A percentile compares a stretch with the other conserved stretches of the same genome.
Evolutionary conservation across 2,329 filamentous ascomycete genomes (phyloP).

Genomic region (Neoscytalidium dimidiatum): DNA sequence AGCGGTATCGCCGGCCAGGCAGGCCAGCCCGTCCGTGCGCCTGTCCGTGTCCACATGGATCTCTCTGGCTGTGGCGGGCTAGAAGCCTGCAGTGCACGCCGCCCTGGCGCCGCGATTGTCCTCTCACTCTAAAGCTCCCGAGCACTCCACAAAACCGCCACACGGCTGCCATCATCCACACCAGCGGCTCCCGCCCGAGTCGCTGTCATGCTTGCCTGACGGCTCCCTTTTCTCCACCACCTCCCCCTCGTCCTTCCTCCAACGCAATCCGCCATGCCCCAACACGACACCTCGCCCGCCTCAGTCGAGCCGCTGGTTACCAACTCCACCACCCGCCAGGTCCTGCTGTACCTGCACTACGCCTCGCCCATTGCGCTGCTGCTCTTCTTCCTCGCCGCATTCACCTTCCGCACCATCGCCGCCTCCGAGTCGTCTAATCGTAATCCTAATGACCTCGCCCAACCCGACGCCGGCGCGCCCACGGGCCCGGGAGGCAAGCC

Average conservation of each 20-base stretch:
- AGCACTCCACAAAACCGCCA: constrained; percentile 16
- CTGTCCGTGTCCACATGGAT: constrained; percentile 4
- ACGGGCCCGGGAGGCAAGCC: constrained; percentile 86
- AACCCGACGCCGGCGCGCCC: constrained; percentile 43
- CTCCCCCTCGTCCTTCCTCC: constrained; percentile 9
- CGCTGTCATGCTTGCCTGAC: constrained; percentile 19
- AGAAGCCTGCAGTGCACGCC: constrained; percentile 7
- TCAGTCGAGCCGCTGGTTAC: constrained; percentile 10
- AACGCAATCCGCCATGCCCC: constrained; percentile 22
- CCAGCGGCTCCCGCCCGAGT: constrained; percentile 12
- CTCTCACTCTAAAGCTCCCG: constrained; percentile 18
- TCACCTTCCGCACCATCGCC: constrained; percentile 62
- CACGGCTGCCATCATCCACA: constrained; percentile 7
- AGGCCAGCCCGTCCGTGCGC: not conserved
- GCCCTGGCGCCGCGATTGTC: constrained; percentile 14
- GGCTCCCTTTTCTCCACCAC: constrained; percentile 18
- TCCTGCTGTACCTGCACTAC: constrained; percentile 49
- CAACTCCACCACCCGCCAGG: constrained; percentile 27
- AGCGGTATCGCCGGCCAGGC: not conserved
- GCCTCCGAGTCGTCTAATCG: constrained; percentile 48
- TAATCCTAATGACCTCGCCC: constrained; percentile 27
- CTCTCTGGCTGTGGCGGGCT: not conserved
- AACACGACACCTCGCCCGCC: constrained; percentile 18
- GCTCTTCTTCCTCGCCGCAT: constrained; percentile 63
- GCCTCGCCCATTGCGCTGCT: constrained; percentile 66